Base-by-base conservation (phyloP, 345 rosid species). In the Arabidopsis arenosa region DNA sequence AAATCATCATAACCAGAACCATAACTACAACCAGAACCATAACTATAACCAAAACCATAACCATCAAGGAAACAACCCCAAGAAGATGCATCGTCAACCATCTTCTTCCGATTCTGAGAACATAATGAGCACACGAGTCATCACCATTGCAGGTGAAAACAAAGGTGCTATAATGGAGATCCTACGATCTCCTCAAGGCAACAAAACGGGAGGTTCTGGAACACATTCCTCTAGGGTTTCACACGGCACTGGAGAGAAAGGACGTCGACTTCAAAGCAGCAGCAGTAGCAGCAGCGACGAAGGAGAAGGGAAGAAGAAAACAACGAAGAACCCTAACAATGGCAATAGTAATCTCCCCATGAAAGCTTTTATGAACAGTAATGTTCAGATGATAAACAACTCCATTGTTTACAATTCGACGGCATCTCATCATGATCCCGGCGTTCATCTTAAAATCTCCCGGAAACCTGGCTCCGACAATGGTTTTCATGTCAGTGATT, bases 141-240 rank as follows among this genome's bases (percentile, higher is more conserved):
- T 95, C 18, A 95, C 96, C 61, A 81, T 95, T 55, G 90, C 97
- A 11, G 97, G 99, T 9, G 93, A 92, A 58, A 95, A 95, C 86
- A 89, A 79, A 81, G 99, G 99, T 6, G 99, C 99, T 33, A 57
- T 74, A 49, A 95, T 95, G 99, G 92, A 89, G 82, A 72, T 95
- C 6, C 59, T 79, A 64, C 78, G 66, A 3, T 83, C 97, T 58
- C 87, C 97, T 5, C 57, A 73, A 28, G 78, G 74, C 77, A 77
- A 43, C 80, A 82, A 54, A 68, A 71, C 61, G 49, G 63, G 76
- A 78, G 69, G 11, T 73, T 33, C 63, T 48, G 74, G 13, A 75
- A 65, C 69, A 40, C 75, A 35, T 66, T 28, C 51, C 63, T 78
- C 75, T 69, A 74, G 13, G 77, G 75, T 43, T 59, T 73, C 32